phyloP scores from a whole-genome alignment of 371 early-diverging fungal species.

The Mortierella sp. region DNA sequence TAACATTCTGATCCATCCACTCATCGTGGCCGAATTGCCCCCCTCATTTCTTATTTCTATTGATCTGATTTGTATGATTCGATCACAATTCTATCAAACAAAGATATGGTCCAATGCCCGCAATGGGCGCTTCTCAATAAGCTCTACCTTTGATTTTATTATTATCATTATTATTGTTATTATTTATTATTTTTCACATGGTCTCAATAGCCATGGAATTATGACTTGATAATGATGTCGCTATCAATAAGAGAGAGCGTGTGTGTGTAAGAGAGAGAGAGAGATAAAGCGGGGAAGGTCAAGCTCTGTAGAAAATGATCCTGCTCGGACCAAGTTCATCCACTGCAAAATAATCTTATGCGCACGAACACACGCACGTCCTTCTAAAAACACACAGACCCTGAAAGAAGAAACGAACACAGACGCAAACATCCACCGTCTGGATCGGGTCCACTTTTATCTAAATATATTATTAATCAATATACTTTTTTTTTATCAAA shows the following conservation, averaged over 20 bases:
- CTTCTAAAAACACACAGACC: slow-evolving; percentile 1
- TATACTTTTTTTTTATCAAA: not conserved
- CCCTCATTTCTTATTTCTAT: not conserved
- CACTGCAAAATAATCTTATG: not conserved
- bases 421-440: not conserved
- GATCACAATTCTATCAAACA: no score
- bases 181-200: slow-evolving; percentile 1
- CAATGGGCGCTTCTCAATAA: no score
- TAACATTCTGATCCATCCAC: not conserved
- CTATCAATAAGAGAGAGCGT: not conserved
- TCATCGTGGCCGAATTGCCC: not conserved
- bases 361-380: slow-evolving; percentile 1
- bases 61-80: not conserved
- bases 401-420: not conserved
- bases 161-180: not conserved
- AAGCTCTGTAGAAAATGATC: not conserved
- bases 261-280: not conserved
- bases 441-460: not conserved
- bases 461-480: not conserved
- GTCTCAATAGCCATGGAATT: not conserved
- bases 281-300: not conserved
- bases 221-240: not conserved
- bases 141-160: no score
- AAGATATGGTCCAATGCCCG: no score
- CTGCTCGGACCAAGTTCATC: not conserved